These are phyloP conservation scores for Lactifluus subvellereus DNA, from an alignment of 768 basidiomycete genomes.

Conservation along the genomic window DNA sequence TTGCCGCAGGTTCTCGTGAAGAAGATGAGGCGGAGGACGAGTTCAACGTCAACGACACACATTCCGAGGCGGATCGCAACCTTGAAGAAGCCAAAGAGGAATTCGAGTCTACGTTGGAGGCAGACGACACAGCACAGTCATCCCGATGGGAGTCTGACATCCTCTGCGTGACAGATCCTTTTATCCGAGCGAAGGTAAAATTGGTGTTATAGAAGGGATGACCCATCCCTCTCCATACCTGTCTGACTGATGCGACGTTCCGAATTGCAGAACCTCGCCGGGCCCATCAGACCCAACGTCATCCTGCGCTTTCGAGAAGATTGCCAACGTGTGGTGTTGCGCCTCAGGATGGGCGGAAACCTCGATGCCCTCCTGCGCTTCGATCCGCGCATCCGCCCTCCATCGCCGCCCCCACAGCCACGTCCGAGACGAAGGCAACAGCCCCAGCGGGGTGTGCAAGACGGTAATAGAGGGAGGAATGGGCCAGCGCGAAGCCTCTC, in stretches of 20 bases:
- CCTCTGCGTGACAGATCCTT: constrained; percentile 38
- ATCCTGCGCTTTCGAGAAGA: constrained; percentile 20
- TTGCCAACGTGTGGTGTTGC: constrained; percentile 22
- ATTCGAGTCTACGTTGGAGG: neutral
- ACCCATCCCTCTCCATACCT: too few relatives aligned
- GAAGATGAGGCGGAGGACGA: neutral
- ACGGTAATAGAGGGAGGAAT: neutral
- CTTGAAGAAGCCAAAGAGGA: constrained; percentile 2
- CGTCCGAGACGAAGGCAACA: neutral
- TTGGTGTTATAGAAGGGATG: neutral
- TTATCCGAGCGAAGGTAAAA: constrained; percentile 36
- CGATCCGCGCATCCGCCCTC: constrained; percentile 10
- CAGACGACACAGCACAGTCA: neutral
- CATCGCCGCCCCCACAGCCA: constrained; percentile 10
- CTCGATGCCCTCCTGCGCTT: constrained; percentile 8
- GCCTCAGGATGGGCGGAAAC: constrained; percentile 11
- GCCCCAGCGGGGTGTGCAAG: neutral
- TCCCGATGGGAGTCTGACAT: constrained; percentile 17
- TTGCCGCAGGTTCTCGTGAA: neutral
- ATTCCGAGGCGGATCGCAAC: constrained; percentile 1
- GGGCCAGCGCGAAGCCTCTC: neutral
- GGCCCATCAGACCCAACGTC: constrained; percentile 10
- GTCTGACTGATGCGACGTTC: neutral
- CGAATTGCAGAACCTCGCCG: constrained; percentile 26
- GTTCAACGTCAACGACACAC: neutral